Base-by-base conservation (phyloP, 1,284 basidiomycete genomes). In the Ceratobasidium sp. region DNA sequence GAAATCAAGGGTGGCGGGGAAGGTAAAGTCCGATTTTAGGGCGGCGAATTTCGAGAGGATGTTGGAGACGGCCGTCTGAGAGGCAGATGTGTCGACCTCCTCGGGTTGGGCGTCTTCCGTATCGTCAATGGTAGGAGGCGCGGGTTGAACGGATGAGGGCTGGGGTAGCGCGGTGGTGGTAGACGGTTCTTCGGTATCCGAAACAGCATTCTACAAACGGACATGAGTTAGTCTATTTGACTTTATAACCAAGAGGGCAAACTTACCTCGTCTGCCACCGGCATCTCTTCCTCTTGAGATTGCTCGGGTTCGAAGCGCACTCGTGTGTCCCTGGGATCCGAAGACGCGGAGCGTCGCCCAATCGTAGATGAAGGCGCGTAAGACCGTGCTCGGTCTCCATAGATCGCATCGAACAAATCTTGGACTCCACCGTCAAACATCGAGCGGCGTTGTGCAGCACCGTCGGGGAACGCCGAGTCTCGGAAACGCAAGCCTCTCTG, bases 1-100 rank as follows among this genome's bases (percentile, higher is more conserved):
- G 50, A 78, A 78, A 24, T 78, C 75, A 22, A 75, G 54, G n/a
- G 66, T 48, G 15, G n/a, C n/a, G 9, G 77, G 75, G 64, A 78
- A 74, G 19, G 63, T 57, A 50, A 78, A 78, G 22, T 44, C 45
- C 36, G 62, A 60, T 27, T 74, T 66, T 24, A 76, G 27, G 29
- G 56, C n/a, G 29, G 56, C 29, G 15, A 33, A 33, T 57, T 57
- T 57, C 4, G 56, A 31, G n/a, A 69, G 53, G 14, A 60, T 41
- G 15, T 60, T 47, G n/a, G 44, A 31, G 14, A 60, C 57, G 27
- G 47, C 50, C 17, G 56, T 48, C n/a, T 56, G 54, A 33, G 67
- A 59, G 4, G 22, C 5, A 29, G 36, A 44, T 19, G 51, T 41
- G 8, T 69, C 53, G 41, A 56, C 33, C 33, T 57, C 33, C n/a